Evolutionary conservation across 345 rosid genomes (phyloP).

Genomic region (Linum usitatissimum): DNA sequence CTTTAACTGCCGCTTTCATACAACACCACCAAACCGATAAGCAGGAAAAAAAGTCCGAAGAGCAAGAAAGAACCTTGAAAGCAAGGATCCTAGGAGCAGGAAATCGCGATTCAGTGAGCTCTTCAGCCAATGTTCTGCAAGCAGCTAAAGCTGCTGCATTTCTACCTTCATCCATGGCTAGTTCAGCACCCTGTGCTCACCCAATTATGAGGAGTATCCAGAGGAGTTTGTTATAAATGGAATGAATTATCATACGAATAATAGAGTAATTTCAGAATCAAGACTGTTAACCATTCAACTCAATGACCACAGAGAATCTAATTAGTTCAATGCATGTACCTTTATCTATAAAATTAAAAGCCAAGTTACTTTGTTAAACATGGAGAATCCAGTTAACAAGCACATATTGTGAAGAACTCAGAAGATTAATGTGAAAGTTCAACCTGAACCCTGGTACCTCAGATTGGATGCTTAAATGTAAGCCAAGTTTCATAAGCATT

Average conservation of each 20-base stretch:
- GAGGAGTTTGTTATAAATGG: not conserved
- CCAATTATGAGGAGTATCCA: not conserved
- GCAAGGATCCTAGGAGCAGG: slow-evolving; percentile 94
- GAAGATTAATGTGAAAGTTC: no score
- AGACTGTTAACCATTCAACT: not conserved
- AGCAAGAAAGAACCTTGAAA: slow-evolving; percentile 61
- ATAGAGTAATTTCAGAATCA: not conserved
- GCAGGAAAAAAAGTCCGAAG: not conserved
- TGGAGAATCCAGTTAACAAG: not conserved
- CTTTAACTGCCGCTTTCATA: not conserved
- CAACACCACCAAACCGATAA: not conserved
- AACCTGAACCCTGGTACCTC: not conserved
- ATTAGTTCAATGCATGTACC: no score
- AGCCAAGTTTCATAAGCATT: not conserved
- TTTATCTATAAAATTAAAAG: no score
- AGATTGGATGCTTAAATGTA: not conserved
- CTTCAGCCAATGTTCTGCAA: slow-evolving; percentile 93
- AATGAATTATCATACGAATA: not conserved
- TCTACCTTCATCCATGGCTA: slow-evolving; percentile 79
- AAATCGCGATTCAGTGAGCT: slow-evolving; percentile 80
- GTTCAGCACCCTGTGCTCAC: slow-evolving; percentile 66
- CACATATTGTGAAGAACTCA: not conserved
- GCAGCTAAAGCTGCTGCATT: slow-evolving; percentile 89
- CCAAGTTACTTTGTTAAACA: no score
- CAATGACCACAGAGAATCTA: not conserved